A percentile compares a stretch with the other conserved stretches of the same genome.
phyloP scores from a whole-genome alignment of 2,329 filamentous ascomycete species.

The Paracoccidioides lutzii region DNA sequence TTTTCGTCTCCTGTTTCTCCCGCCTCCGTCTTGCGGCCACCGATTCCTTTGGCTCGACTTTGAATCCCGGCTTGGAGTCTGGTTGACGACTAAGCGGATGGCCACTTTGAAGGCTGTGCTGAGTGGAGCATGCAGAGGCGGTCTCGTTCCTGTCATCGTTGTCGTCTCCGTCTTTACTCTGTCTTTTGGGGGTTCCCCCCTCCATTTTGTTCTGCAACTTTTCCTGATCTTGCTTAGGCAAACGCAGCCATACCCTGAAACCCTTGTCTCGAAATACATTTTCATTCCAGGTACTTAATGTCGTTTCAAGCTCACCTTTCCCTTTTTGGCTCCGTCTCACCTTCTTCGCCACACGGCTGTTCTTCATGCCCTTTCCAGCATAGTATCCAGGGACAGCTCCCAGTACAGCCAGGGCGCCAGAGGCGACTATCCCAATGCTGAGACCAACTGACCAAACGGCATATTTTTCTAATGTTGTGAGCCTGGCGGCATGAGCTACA shows the following conservation, averaged over 20 bases:
- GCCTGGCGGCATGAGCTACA: slow-evolving; percentile 2
- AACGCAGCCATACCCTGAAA: slow-evolving; percentile 4
- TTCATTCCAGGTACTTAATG: slow-evolving; percentile 6
- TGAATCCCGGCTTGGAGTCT: neutral
- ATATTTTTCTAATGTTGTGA: slow-evolving; percentile 5
- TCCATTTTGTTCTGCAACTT: neutral
- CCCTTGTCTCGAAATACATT: slow-evolving; percentile 6
- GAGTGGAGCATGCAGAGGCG: neutral
- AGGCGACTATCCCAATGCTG: slow-evolving; percentile 5
- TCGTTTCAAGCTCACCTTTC: slow-evolving; percentile 6
- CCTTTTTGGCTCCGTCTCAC: slow-evolving; percentile 4
- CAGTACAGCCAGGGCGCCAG: slow-evolving; percentile 1
- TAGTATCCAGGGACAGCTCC: slow-evolving; percentile 7
- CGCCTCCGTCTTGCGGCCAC: neutral
- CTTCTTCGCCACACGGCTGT: slow-evolving; percentile 6
- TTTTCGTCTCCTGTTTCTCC: slow-evolving; percentile 6
- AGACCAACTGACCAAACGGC: slow-evolving; percentile 8
- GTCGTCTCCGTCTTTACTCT: neutral
- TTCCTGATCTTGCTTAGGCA: neutral
- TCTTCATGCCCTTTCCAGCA: slow-evolving; percentile 8
- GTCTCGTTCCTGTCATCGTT: neutral
- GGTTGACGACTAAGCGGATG: neutral
- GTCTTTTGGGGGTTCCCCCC: neutral
- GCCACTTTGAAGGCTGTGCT: neutral
- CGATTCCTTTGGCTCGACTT: neutral